Evolutionary conservation across 306 rosid genomes (phyloP).

Genomic region (Arachis hypogaea): DNA sequence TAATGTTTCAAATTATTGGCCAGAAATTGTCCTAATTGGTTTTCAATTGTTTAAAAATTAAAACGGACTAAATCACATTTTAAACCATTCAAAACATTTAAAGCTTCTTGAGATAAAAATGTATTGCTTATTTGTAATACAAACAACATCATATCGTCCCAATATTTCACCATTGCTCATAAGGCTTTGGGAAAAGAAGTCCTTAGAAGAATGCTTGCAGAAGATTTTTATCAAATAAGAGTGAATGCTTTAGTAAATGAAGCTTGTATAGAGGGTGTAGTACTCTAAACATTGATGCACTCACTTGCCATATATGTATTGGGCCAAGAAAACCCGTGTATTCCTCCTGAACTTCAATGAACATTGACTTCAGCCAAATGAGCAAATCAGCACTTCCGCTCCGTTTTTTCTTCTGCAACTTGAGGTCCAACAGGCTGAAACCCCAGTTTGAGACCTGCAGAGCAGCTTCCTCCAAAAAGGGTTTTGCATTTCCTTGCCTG

Average conservation of each 20-base stretch:
- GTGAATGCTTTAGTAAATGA: conserved; percentile 31
- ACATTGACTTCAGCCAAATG: conserved; percentile 72
- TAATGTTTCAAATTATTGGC: too few species aligned
- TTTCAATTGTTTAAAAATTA: too few species aligned
- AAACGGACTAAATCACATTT: too few species aligned
- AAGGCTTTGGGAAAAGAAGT: conserved; percentile 10
- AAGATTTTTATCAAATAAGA: conserved; percentile 10
- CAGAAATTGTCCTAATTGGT: too few species aligned
- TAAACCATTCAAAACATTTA: conserved; percentile 6
- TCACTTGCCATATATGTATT: conserved; percentile 96
- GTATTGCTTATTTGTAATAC: neutral
- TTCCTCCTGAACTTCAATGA: conserved; percentile 66
- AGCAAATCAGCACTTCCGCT: conserved; percentile 54
- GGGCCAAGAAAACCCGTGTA: conserved; percentile 92
- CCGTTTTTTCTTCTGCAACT: conserved; percentile 70
- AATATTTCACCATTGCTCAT: neutral
- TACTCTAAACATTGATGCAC: conserved; percentile 40
- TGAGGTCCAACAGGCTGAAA: conserved; percentile 88
- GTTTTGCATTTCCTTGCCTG: conserved; percentile 75
- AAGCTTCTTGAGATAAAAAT: conserved; percentile 17
- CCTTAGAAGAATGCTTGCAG: conserved; percentile 22
- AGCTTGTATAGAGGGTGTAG: neutral
- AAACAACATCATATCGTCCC: neutral
- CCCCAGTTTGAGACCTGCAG: conserved; percentile 95
- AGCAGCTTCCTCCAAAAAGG: conserved; percentile 90